Evolutionary conservation across 257 asterid species (phyloP).

Genomic region (Solanum corneliomulleri): DNA sequence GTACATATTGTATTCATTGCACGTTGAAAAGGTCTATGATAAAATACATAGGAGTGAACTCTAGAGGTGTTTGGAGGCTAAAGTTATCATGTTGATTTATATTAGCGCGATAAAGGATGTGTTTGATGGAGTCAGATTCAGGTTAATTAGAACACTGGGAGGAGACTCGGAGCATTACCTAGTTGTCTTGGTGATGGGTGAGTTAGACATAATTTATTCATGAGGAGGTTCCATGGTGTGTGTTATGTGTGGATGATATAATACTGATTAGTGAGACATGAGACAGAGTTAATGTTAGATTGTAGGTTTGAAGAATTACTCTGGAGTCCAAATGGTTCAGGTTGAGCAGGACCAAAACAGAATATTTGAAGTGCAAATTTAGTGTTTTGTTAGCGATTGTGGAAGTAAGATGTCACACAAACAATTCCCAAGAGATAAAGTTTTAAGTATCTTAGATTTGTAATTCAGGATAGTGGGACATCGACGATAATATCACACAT

Average conservation of each 20-base stretch:
- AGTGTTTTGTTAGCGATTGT: no score
- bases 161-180: not conserved
- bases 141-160: not conserved
- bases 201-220: not conserved
- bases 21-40: not conserved
- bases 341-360: not conserved
- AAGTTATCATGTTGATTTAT: not conserved
- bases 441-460: not conserved
- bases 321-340: no score
- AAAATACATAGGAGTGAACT: not conserved
- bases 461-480: not conserved
- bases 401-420: not conserved
- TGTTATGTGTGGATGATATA: not conserved
- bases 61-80: not conserved
- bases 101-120: not conserved
- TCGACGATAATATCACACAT: not conserved
- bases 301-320: not conserved
- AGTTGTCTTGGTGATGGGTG: not conserved
- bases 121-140: not conserved
- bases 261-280: not conserved
- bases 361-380: not conserved
- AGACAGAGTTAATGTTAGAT: not conserved
- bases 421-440: no score
- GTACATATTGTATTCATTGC: not conserved
- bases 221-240: not conserved